A percentile compares a stretch with the other conserved stretches of the same genome.
phyloP scores from a whole-genome alignment of 1,284 basidiomycete genomes.

The Boletus semigastroideus region DNA sequence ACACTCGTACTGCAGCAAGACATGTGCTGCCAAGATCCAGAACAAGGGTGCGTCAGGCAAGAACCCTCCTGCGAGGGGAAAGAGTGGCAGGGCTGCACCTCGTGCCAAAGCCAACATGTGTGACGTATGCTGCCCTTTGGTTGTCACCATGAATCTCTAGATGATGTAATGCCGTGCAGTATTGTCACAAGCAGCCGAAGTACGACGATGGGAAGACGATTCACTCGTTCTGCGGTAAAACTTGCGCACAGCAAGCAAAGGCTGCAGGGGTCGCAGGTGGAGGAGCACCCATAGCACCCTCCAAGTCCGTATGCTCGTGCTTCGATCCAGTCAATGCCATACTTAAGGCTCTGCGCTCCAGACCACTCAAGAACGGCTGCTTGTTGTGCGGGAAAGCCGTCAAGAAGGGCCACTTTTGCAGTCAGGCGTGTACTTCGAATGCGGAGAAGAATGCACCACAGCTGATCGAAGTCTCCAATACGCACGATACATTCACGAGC shows the following conservation, averaged over 20 bases:
- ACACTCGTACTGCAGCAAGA: slow-evolving; percentile 39
- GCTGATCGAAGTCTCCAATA: slow-evolving; percentile 56
- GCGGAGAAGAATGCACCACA: slow-evolving; percentile 52
- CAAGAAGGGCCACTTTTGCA: slow-evolving; percentile 62
- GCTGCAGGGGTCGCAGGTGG: slow-evolving; percentile 29
- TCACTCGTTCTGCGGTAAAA: slow-evolving; percentile 57
- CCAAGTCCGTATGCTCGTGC: slow-evolving; percentile 32
- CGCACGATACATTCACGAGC: slow-evolving; percentile 59
- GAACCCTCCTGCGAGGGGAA: slow-evolving; percentile 22
- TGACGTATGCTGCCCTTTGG: slow-evolving; percentile 26
- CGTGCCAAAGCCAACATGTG: slow-evolving; percentile 31
- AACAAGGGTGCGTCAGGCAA: slow-evolving; percentile 18
- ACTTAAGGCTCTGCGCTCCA: slow-evolving; percentile 52
- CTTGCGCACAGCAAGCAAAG: slow-evolving; percentile 51
- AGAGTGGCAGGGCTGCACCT: slow-evolving; percentile 20
- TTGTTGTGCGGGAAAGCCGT: slow-evolving; percentile 53
- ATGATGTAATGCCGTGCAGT: slow-evolving; percentile 21
- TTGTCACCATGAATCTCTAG: not conserved
- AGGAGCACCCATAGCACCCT: slow-evolving; percentile 23
- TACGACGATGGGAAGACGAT: slow-evolving; percentile 50
- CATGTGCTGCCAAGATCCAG: slow-evolving; percentile 35
- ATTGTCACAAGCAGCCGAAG: slow-evolving; percentile 53
- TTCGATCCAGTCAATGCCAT: slow-evolving; percentile 37
- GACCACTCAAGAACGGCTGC: slow-evolving; percentile 50
- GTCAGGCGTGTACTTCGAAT: slow-evolving; percentile 49